phyloP scores from a whole-genome alignment of 2,329 filamentous ascomycete species.

The Colletotrichum orbiculare region DNA sequence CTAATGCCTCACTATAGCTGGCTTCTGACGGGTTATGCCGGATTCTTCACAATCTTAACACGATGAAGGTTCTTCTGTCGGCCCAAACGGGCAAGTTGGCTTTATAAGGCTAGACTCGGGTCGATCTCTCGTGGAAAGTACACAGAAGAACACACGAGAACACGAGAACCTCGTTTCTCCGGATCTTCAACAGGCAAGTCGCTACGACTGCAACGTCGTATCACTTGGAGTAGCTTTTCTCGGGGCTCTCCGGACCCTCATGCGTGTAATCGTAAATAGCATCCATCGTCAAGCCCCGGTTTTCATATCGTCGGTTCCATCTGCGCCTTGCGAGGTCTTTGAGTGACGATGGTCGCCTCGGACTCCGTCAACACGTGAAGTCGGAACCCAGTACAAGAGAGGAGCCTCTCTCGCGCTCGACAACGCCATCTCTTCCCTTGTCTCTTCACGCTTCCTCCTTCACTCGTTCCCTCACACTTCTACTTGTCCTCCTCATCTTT shows the following conservation, averaged over 20 bases:
- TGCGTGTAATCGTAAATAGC: slow-evolving; percentile 19
- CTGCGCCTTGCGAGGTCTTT: not conserved
- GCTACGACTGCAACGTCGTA: not conserved
- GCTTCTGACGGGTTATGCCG: slow-evolving; percentile 1
- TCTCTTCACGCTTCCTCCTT: slow-evolving; percentile 6
- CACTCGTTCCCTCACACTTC: not conserved
- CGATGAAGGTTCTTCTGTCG: slow-evolving; percentile 21
- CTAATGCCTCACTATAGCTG: slow-evolving; percentile 7
- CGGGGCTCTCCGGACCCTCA: not conserved
- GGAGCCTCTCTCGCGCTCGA: not conserved
- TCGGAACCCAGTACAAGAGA: slow-evolving; percentile 3
- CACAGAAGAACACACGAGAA: not conserved
- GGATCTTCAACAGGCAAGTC: not conserved
- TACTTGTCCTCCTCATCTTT: not conserved
- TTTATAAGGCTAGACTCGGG: not conserved
- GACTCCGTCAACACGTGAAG: not conserved
- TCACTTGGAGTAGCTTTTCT: no score
- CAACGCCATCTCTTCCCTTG: not conserved
- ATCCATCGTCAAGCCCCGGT: not conserved
- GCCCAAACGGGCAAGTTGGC: not conserved
- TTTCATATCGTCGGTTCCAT: slow-evolving; percentile 3
- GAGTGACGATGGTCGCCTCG: not conserved
- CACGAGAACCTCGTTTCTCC: slow-evolving; percentile 1
- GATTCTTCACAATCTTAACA: slow-evolving; percentile 19
- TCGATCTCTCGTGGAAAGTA: not conserved